Percentiles rank a stretch among this genome's conserved stretches.
phyloP scores from a whole-genome alignment of 2,329 filamentous ascomycete species.

The Eutypa lata region DNA sequence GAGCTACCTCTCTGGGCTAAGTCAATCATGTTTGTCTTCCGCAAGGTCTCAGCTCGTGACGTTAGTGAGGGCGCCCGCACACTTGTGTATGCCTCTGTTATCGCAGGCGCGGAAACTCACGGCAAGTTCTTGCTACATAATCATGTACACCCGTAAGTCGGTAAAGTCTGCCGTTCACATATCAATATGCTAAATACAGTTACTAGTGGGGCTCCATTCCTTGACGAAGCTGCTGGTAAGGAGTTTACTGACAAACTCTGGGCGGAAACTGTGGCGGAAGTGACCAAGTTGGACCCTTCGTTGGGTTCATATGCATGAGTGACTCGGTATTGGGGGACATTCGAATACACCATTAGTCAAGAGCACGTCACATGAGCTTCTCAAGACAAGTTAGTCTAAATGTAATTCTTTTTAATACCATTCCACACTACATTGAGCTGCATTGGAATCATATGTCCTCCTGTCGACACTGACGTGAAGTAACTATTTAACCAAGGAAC shows the following conservation, averaged over 20 bases:
- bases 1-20: conserved; percentile 1
- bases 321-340: too few species aligned
- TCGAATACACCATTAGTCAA: too few species aligned
- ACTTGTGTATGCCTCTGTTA: conserved; percentile 2
- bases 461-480: too few species aligned
- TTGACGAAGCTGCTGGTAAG: conserved; percentile 4
- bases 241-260: conserved; percentile 3
- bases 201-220: conserved; percentile 2
- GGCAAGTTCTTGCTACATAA: conserved; percentile 6
- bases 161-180: neutral
- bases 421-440: too few species aligned
- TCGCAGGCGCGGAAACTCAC: conserved; percentile 4
- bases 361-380: too few species aligned
- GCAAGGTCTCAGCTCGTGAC: conserved; percentile 1
- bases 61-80: conserved; percentile 5
- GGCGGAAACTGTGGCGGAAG: conserved; percentile 5
- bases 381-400: too few species aligned
- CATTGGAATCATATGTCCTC: too few species aligned
- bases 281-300: neutral
- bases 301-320: too few species aligned
- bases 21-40: conserved; percentile 2
- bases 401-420: too few species aligned
- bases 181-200: neutral
- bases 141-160: conserved; percentile 1
- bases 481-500: too few species aligned